Evolutionary conservation across 768 basidiomycete species (phyloP).

Genomic region (Boletus rufocinnamomeus): DNA sequence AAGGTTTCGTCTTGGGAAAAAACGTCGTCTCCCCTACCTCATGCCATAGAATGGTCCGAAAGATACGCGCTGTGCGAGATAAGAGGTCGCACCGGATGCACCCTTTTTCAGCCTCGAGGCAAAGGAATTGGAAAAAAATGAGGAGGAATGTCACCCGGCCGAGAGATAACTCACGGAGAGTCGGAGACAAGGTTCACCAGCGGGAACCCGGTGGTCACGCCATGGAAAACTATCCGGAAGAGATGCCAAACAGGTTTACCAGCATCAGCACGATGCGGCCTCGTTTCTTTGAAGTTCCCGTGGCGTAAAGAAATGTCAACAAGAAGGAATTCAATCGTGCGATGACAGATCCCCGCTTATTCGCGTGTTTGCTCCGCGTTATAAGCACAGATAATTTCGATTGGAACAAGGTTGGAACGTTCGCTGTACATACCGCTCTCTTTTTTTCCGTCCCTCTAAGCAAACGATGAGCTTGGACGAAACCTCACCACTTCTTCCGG

Average conservation of each 20-base stretch:
- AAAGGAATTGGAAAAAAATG: not conserved
- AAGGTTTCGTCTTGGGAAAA: constrained; percentile 32
- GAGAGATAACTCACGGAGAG: constrained; percentile 13
- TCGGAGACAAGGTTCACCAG: constrained; percentile 12
- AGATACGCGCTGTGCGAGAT: constrained; percentile 19
- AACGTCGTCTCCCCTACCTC: constrained; percentile 16
- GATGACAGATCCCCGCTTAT: constrained; percentile 11
- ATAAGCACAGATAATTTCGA: constrained; percentile 15
- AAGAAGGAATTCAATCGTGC: constrained; percentile 6
- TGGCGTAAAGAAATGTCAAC: constrained; percentile 9
- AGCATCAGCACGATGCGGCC: constrained; percentile 35
- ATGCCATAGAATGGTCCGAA: constrained; percentile 21
- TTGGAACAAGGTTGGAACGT: not conserved
- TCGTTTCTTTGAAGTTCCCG: constrained; percentile 20
- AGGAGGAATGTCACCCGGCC: not conserved
- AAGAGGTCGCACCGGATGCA: constrained; percentile 8
- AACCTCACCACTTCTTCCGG: constrained; percentile 35
- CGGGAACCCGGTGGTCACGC: constrained; percentile 7
- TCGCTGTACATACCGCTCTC: not conserved
- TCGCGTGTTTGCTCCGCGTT: constrained; percentile 11
- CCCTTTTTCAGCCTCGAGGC: constrained; percentile 54
- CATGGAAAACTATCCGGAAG: constrained; percentile 1
- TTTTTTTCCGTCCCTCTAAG: constrained; percentile 16
- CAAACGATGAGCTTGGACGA: constrained; percentile 26
- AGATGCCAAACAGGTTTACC: constrained; percentile 1